phyloP scores from a whole-genome alignment of 2,329 filamentous ascomycete species.

The Hymenoscyphus occultus region DNA sequence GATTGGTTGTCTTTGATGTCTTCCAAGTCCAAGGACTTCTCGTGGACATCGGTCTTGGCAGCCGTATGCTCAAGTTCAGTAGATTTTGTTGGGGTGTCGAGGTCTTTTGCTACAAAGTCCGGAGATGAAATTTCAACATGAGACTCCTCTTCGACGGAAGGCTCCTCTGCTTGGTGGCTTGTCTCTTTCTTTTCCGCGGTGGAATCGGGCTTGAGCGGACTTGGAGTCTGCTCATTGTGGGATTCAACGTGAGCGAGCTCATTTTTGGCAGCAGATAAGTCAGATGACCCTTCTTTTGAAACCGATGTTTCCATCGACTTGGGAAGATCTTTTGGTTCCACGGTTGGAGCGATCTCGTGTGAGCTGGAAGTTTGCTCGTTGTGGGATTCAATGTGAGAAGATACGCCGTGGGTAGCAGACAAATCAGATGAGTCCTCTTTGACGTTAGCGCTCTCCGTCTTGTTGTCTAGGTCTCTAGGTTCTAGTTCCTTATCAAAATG shows the following conservation, averaged over 20 bases:
- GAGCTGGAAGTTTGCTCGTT: not conserved
- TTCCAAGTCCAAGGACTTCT: too few relatives aligned
- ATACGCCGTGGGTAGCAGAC: not conserved
- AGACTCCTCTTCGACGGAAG: not conserved
- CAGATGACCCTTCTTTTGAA: not conserved
- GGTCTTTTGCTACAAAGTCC: not conserved
- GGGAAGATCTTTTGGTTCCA: not conserved
- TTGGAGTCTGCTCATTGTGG: not conserved
- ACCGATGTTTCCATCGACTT: not conserved
- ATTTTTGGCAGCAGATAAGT: not conserved
- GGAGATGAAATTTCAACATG: not conserved
- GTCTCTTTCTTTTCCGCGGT: not conserved
- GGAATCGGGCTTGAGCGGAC: not conserved
- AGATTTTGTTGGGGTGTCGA: not conserved
- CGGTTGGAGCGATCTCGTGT: too few relatives aligned
- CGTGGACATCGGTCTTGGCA: too few relatives aligned
- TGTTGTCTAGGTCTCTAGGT: not conserved
- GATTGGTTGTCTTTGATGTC: too few relatives aligned
- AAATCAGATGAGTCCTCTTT: not conserved
- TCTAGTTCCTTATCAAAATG: not conserved
- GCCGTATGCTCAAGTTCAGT: too few relatives aligned
- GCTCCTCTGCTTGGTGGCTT: not conserved
- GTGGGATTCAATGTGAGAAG: not conserved
- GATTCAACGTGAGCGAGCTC: not conserved
- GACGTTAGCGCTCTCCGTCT: not conserved